Conservation (phyloP, 1,284 basidiomycete species). For the Golubevia sp. region DNA sequence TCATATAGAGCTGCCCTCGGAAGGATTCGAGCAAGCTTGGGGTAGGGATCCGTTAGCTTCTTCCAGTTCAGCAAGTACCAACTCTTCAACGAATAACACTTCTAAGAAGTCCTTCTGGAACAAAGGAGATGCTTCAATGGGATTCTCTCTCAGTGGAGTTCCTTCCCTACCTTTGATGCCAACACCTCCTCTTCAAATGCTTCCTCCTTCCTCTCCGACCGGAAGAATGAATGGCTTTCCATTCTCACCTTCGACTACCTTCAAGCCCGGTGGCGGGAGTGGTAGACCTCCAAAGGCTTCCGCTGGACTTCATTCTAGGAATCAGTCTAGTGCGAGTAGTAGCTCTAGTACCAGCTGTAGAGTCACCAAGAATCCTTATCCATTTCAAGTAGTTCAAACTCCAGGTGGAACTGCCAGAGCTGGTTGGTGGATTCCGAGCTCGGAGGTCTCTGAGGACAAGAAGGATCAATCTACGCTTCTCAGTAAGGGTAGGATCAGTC, state of each 20-base stretch:
- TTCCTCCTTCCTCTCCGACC: slow-evolving; percentile 25
- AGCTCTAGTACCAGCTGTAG: not conserved
- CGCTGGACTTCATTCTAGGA: slow-evolving; percentile 4
- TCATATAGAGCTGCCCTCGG: not conserved
- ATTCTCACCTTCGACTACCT: slow-evolving; percentile 18
- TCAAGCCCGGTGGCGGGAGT: not conserved
- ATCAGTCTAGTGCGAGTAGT: slow-evolving; percentile 1
- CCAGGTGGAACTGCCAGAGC: slow-evolving; percentile 42
- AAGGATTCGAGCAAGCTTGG: slow-evolving; percentile 18
- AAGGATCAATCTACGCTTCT: not conserved
- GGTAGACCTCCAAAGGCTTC: not conserved
- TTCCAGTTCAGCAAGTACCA: not conserved
- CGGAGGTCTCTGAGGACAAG: slow-evolving; percentile 23
- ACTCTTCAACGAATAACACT: not conserved
- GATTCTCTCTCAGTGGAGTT: slow-evolving; percentile 37
- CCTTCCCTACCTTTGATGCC: slow-evolving; percentile 29
- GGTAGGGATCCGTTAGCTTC: slow-evolving; percentile 9
- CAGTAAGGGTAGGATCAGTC: not conserved
- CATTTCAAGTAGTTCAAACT: slow-evolving; percentile 45
- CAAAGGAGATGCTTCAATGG: slow-evolving; percentile 22
- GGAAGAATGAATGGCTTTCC: no score
- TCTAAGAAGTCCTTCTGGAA: slow-evolving; percentile 14
- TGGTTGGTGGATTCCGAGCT: slow-evolving; percentile 45
- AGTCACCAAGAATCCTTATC: slow-evolving; percentile 25
- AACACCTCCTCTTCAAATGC: slow-evolving; percentile 40